Conservation (phyloP, 2,329 filamentous ascomycete species). For the Penicillium occitanis region DNA sequence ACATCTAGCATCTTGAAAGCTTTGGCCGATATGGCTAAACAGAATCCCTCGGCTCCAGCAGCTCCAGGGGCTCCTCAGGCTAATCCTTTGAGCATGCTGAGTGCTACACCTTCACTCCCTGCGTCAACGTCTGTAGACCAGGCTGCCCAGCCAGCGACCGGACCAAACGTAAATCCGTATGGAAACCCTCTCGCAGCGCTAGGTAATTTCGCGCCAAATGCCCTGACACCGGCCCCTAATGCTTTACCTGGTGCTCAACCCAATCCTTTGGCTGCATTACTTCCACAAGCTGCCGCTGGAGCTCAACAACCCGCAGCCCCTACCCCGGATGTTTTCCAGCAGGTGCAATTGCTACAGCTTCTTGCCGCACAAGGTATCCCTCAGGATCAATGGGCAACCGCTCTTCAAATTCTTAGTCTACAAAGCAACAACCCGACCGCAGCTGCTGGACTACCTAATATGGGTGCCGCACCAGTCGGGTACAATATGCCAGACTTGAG, state of each 20-base stretch:
- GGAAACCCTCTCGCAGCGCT: slow-evolving; percentile 50
- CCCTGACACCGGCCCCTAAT: slow-evolving; percentile 43
- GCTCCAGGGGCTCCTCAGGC: slow-evolving; percentile 38
- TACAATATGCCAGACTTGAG: slow-evolving; percentile 29
- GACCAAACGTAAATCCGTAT: slow-evolving; percentile 60
- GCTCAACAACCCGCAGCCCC: slow-evolving; percentile 30
- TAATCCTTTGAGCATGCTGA: slow-evolving; percentile 53
- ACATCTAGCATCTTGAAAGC: slow-evolving; percentile 71
- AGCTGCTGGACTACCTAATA: slow-evolving; percentile 33
- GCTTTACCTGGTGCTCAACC: slow-evolving; percentile 39
- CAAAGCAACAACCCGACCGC: slow-evolving; percentile 31
- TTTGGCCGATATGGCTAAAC: slow-evolving; percentile 76
- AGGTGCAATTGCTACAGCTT: slow-evolving; percentile 72
- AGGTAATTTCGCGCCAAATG: slow-evolving; percentile 40
- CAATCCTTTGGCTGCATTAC: slow-evolving; percentile 44
- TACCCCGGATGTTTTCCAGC: slow-evolving; percentile 59
- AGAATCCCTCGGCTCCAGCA: slow-evolving; percentile 59
- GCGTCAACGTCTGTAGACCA: slow-evolving; percentile 48
- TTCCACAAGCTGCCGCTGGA: slow-evolving; percentile 39
- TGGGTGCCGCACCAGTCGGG: slow-evolving; percentile 37
- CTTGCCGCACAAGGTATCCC: slow-evolving; percentile 73
- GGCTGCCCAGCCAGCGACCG: slow-evolving; percentile 40
- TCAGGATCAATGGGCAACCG: slow-evolving; percentile 69
- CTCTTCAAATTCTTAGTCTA: slow-evolving; percentile 53
- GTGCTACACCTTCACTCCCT: slow-evolving; percentile 37